A percentile compares a stretch with the other conserved stretches of the same genome.
phyloP scores from a whole-genome alignment of 768 basidiomycete species.

The Lactifluus rugatus region DNA sequence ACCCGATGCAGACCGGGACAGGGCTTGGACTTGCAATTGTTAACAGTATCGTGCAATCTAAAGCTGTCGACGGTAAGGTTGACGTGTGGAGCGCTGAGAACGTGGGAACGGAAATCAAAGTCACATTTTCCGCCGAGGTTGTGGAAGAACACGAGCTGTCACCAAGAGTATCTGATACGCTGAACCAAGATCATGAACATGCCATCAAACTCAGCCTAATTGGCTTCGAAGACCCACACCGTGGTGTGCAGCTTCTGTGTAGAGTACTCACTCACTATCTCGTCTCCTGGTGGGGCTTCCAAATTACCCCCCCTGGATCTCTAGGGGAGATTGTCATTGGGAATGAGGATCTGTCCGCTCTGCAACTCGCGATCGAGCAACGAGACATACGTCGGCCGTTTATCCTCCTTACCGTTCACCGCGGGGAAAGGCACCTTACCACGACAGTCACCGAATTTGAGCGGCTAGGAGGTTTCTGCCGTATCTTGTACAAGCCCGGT shows the following conservation, averaged over 20 bases:
- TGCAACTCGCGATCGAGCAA: conserved; percentile 47
- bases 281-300: conserved; percentile 68
- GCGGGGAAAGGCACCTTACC: conserved; percentile 57
- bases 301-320: conserved; percentile 32
- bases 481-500: conserved; percentile 82
- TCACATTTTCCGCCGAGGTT: conserved; percentile 68
- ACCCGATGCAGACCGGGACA: conserved; percentile 86
- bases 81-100: conserved; percentile 92
- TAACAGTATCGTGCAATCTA: conserved; percentile 80
- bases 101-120: conserved; percentile 83
- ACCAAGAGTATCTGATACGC: conserved; percentile 21
- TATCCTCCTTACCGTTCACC: conserved; percentile 62
- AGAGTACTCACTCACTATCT: conserved; percentile 58
- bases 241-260: conserved; percentile 58
- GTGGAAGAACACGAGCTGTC: conserved; percentile 32
- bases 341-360: conserved; percentile 62
- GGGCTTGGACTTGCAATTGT: conserved; percentile 93
- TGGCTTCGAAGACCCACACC: conserved; percentile 57
- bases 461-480: conserved; percentile 75
- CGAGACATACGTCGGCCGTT: conserved; percentile 56
- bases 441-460: conserved; percentile 62
- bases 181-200: conserved; percentile 23
- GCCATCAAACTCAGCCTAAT: conserved; percentile 46
- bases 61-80: conserved; percentile 81
- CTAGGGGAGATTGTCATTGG: conserved; percentile 67